Evolutionary conservation across 1,139 yeast species (phyloP).

Genomic region (Suhomyces wounanorum): DNA sequence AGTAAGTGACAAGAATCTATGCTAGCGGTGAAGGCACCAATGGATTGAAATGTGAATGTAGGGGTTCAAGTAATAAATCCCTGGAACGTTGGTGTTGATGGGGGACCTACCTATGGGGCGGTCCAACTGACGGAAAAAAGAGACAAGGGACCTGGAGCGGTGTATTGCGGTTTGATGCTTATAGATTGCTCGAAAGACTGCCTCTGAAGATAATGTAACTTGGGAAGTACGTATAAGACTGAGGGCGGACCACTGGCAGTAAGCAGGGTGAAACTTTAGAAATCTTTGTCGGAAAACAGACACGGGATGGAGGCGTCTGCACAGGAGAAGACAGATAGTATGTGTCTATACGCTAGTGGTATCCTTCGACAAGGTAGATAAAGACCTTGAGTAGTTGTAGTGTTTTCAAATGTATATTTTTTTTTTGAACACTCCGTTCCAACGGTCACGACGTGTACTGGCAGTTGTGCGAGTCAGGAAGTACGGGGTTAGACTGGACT

Average conservation of each 20-base stretch:
- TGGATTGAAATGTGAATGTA: neutral
- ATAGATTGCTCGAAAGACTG: conserved; percentile 1
- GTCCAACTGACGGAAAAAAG: neutral
- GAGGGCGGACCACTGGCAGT: conserved; percentile 1
- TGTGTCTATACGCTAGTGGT: conserved; percentile 1
- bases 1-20: neutral
- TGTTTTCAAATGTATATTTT: conserved; percentile 11
- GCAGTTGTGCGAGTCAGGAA: conserved; percentile 1
- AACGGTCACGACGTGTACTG: conserved; percentile 14
- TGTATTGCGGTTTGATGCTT: neutral
- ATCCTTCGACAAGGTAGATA: neutral
- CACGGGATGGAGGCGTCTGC: neutral
- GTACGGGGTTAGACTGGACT: conserved; percentile 1
- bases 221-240: neutral
- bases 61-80: neutral
- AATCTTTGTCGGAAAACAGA: neutral
- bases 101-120: neutral
- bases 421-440: conserved; percentile 12
- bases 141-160: neutral
- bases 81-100: neutral
- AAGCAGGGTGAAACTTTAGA: neutral
- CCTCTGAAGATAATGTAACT: neutral
- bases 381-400: conserved; percentile 4
- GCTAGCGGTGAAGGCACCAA: neutral
- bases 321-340: neutral